Percentiles rank a stretch among this genome's conserved stretches.
phyloP scores from a whole-genome alignment of 2,329 filamentous ascomycete genomes.

The Xylaria sp. region DNA sequence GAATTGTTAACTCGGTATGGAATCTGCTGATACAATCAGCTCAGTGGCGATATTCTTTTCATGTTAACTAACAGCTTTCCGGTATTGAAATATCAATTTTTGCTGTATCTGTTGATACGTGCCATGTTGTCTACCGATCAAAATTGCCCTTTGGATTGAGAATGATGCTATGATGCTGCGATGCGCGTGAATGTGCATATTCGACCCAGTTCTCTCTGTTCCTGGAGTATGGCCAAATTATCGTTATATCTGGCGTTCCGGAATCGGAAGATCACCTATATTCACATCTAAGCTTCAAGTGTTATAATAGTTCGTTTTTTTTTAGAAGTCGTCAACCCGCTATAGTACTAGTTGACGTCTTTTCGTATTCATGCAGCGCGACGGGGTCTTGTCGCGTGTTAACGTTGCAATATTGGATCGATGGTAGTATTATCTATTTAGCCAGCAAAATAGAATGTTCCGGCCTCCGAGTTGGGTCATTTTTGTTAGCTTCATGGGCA shows the following conservation, averaged over 20 bases:
- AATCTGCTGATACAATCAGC: background rate
- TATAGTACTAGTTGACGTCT: background rate
- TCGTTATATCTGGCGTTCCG: background rate
- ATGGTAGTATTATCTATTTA: conserved; percentile 27
- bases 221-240: background rate
- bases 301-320: too few species aligned
- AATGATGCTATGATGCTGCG: too few species aligned
- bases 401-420: conserved; percentile 17
- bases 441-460: conserved; percentile 1
- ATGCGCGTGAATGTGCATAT: background rate
- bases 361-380: conserved; percentile 22
- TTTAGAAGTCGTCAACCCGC: background rate
- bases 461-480: background rate
- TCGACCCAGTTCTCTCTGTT: background rate
- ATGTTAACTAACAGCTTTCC: background rate
- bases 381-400: conserved; percentile 16
- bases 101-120: background rate
- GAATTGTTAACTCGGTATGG: background rate
- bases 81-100: background rate
- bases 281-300: background rate
- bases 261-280: background rate
- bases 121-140: background rate
- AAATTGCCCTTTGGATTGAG: background rate
- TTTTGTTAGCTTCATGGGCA: background rate
- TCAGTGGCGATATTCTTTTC: background rate